These are phyloP conservation scores for Litsea cubeba DNA, from an alignment of 164 flowering plant genomes.

Conservation along the genomic window DNA sequence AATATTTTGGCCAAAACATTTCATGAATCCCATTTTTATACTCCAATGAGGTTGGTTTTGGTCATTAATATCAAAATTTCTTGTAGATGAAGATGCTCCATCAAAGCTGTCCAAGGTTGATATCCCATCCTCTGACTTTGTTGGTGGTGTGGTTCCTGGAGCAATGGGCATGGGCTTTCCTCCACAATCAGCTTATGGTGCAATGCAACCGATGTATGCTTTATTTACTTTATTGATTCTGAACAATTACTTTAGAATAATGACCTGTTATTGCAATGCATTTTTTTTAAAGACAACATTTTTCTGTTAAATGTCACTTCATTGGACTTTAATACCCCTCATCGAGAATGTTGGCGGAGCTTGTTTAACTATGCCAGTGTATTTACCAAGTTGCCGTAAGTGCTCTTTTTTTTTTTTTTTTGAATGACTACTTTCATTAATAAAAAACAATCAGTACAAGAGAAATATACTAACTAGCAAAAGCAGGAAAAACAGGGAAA, in stretches of 20 bases:
- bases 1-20: not conserved
- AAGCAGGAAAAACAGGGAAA: no score
- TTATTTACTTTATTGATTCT: conserved; percentile 2
- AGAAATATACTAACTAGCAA: no score
- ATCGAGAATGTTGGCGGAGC: not conserved
- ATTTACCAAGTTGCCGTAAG: no score
- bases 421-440: no score
- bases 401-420: no score
- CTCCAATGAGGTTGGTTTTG: not conserved
- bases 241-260: no score
- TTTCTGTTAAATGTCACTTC: not conserved
- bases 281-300: not conserved
- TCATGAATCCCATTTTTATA: not conserved
- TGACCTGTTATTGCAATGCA: not conserved
- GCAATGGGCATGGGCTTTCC: conserved; percentile 55
- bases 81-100: conserved; percentile 76
- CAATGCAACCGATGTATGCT: conserved; percentile 56
- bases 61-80: not conserved
- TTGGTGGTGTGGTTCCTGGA: conserved; percentile 52
- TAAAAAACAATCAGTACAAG: no score
- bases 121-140: conserved; percentile 39
- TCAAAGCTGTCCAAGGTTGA: conserved; percentile 72
- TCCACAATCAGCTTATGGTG: conserved; percentile 50
- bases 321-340: not conserved
- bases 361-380: no score